Conservation (phyloP, 2,329 filamentous ascomycete genomes). For the Beauveria sp. region DNA sequence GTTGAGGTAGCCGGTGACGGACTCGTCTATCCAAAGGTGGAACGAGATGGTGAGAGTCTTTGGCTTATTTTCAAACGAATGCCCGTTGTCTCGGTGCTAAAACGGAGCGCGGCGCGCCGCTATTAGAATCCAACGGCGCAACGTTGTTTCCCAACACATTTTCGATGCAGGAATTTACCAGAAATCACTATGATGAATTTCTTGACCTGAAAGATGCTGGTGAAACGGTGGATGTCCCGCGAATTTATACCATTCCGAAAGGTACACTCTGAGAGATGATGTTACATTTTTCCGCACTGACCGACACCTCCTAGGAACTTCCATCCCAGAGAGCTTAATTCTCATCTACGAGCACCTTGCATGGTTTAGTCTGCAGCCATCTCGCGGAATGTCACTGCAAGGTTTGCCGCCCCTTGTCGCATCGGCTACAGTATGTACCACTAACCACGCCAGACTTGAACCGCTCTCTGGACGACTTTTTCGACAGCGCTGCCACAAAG, state of each 20-base stretch:
- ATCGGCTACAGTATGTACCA: no score
- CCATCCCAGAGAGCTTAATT: constrained; percentile 7
- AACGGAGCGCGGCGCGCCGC: not conserved
- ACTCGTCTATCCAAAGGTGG: not conserved
- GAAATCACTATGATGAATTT: constrained; percentile 2
- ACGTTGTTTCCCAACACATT: constrained; percentile 12
- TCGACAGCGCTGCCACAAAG: not conserved
- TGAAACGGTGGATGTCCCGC: not conserved
- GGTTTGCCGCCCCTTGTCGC: not conserved
- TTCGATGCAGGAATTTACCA: constrained; percentile 10
- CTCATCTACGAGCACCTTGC: constrained; percentile 12
- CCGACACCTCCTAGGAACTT: not conserved
- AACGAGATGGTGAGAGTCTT: not conserved
- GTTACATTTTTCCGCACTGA: not conserved
- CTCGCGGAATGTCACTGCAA: constrained; percentile 8
- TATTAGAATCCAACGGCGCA: constrained; percentile 9
- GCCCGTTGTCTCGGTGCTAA: not conserved
- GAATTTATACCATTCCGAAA: not conserved
- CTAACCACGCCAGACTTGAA: constrained; percentile 5
- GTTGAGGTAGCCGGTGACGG: not conserved
- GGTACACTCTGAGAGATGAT: not conserved
- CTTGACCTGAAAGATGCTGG: constrained; percentile 6
- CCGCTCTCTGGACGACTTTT: constrained; percentile 8
- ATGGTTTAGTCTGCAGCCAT: constrained; percentile 12
- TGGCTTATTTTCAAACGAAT: no score